Conservation (phyloP, 148 eudicot genomes). For the Salicornia ramosissima region DNA sequence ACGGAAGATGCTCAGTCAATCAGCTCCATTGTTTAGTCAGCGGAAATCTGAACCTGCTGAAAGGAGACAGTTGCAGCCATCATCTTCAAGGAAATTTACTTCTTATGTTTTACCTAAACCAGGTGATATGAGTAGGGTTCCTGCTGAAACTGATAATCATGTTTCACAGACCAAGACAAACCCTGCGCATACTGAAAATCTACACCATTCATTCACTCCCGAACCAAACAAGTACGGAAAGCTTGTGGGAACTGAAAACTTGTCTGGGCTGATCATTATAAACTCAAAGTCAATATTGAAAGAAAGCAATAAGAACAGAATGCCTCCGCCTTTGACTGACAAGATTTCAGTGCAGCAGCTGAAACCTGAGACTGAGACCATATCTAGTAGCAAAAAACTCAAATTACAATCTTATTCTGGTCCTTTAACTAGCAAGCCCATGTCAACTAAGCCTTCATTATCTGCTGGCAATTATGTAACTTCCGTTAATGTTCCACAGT, state of each 20-base stretch:
- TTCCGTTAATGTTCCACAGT: slow-evolving; percentile 33
- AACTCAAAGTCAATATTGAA: slow-evolving; percentile 43
- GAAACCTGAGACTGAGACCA: slow-evolving; percentile 28
- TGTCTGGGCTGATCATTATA: slow-evolving; percentile 35
- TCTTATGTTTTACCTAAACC: slow-evolving; percentile 86
- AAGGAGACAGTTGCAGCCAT: slow-evolving; percentile 51
- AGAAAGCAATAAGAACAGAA: slow-evolving; percentile 49
- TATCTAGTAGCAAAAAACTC: slow-evolving; percentile 37
- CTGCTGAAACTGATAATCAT: slow-evolving; percentile 31
- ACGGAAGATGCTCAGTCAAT: slow-evolving; percentile 51
- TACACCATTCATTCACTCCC: slow-evolving; percentile 49
- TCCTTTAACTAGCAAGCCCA: slow-evolving; percentile 53
- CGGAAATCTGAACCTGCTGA: slow-evolving; percentile 57
- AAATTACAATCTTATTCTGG: slow-evolving; percentile 69
- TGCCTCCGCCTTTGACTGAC: slow-evolving; percentile 52
- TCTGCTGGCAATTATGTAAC: slow-evolving; percentile 36
- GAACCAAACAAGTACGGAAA: slow-evolving; percentile 37
- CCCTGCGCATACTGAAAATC: slow-evolving; percentile 22
- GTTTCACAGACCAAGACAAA: slow-evolving; percentile 38
- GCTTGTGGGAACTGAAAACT: slow-evolving; percentile 30
- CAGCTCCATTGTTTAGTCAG: slow-evolving; percentile 72
- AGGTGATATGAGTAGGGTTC: slow-evolving; percentile 37
- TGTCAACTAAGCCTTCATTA: slow-evolving; percentile 32
- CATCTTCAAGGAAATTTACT: slow-evolving; percentile 44
- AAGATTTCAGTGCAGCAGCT: slow-evolving; percentile 30